These are phyloP conservation scores for Verticillium nubilum DNA, from an alignment of 2,329 filamentous ascomycete genomes.

Conservation along the genomic window DNA sequence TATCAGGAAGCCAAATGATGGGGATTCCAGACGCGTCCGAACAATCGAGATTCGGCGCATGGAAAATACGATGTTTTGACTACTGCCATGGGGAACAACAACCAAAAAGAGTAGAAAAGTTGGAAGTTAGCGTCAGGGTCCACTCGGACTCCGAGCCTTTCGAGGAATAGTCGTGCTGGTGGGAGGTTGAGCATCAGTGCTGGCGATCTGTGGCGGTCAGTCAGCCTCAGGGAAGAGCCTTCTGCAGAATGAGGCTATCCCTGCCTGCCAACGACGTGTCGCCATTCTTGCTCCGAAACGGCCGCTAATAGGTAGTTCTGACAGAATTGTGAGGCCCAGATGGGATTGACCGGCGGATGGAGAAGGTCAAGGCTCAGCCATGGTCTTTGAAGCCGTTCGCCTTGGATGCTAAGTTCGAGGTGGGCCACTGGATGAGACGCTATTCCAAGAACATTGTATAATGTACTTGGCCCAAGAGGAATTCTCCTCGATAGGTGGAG, in stretches of 20 bases:
- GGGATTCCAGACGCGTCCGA: background rate
- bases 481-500: background rate
- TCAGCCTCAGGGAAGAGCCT: constrained; percentile 10
- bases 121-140: constrained; percentile 1
- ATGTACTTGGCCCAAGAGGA: background rate
- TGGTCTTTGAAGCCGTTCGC: background rate
- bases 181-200: background rate
- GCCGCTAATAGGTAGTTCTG: background rate
- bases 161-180: background rate
- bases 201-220: constrained; percentile 14
- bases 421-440: background rate
- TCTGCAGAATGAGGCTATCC: constrained; percentile 12
- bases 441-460: background rate
- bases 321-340: background rate
- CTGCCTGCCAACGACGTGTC: constrained; percentile 9
- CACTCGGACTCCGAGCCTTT: background rate
- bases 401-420: background rate
- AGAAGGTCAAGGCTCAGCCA: background rate
- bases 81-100: background rate
- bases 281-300: background rate
- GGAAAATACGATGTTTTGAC: background rate
- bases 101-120: background rate
- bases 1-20: background rate
- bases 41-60: background rate
- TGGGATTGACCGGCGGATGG: background rate